Evolutionary conservation across 2,329 filamentous ascomycete species (phyloP).

Genomic region (Calonectria hongkongensis): DNA sequence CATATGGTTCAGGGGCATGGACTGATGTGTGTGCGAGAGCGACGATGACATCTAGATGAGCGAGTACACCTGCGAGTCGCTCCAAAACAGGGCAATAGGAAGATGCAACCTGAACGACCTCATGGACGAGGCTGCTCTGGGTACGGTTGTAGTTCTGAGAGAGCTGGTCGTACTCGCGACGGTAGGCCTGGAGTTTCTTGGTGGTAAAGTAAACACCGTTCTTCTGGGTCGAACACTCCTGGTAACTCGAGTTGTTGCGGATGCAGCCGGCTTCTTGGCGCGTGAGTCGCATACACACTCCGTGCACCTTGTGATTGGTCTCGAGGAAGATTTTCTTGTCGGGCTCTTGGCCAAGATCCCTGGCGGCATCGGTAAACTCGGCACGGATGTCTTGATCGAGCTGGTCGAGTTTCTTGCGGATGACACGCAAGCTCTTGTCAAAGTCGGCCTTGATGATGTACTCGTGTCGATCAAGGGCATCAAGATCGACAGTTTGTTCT

Average conservation of each 20-base stretch:
- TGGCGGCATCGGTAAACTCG: slow-evolving; percentile 85
- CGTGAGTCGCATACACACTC: slow-evolving; percentile 96
- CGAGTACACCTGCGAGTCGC: slow-evolving; percentile 89
- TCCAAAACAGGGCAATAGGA: slow-evolving; percentile 97
- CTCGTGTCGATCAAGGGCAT: slow-evolving; percentile 96
- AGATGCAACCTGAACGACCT: slow-evolving; percentile 94
- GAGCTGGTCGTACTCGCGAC: slow-evolving; percentile 94
- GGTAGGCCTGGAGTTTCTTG: slow-evolving; percentile 83
- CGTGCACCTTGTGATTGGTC: slow-evolving; percentile 91
- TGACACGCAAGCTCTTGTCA: slow-evolving; percentile 90
- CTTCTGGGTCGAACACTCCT: slow-evolving; percentile 98
- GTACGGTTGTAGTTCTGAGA: slow-evolving; percentile 97
- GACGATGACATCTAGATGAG: slow-evolving; percentile 96
- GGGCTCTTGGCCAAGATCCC: slow-evolving; percentile 91
- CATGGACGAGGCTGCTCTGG: slow-evolving; percentile 90
- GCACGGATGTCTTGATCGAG: slow-evolving; percentile 87
- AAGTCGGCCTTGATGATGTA: slow-evolving; percentile 99
- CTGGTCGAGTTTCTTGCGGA: slow-evolving; percentile 92
- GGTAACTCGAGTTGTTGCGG: slow-evolving; percentile 90
- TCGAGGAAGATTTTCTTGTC: slow-evolving; percentile 99
- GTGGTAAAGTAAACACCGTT: slow-evolving; percentile 99
- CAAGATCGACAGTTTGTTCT: slow-evolving; percentile 96
- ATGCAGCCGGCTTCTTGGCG: slow-evolving; percentile 94
- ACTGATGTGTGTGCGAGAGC: slow-evolving; percentile 95
- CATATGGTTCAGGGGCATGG: slow-evolving; percentile 93